A percentile compares a stretch with the other conserved stretches of the same genome.
phyloP scores from a whole-genome alignment of 441 rosid genomes.

The Brassica balearica region DNA sequence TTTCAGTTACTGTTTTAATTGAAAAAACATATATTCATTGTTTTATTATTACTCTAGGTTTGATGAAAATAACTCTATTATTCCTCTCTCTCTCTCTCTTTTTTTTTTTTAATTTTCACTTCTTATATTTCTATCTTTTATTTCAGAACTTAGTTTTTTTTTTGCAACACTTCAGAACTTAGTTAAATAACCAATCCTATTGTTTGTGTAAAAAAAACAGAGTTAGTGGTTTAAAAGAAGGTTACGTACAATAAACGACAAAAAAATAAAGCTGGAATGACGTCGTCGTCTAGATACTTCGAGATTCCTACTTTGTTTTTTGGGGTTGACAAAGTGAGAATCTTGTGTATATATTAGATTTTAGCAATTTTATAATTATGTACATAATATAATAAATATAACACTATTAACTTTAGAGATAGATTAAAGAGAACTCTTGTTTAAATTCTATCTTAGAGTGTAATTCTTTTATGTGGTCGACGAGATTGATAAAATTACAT shows the following conservation, averaged over 20 bases:
- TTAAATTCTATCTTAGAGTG: neutral
- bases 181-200: neutral
- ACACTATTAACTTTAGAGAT: neutral
- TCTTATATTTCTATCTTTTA: neutral
- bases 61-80: neutral
- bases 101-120: neutral
- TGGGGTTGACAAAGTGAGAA: constrained; percentile 33
- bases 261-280: constrained; percentile 27
- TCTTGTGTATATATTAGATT: constrained; percentile 27
- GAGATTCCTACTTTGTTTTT: constrained; percentile 37
- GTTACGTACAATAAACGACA: constrained; percentile 35
- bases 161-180: neutral
- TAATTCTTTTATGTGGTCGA: neutral
- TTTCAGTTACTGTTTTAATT: neutral
- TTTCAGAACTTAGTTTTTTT: too few species aligned
- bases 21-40: neutral
- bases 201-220: neutral
- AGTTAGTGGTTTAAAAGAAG: neutral
- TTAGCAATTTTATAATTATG: neutral
- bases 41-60: neutral
- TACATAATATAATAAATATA: neutral
- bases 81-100: too few species aligned
- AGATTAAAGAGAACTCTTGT: neutral
- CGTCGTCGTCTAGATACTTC: constrained; percentile 25
- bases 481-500: neutral